Evolutionary conservation across 345 rosid species (phyloP).

Genomic region (Arabidopsis arenosa): DNA sequence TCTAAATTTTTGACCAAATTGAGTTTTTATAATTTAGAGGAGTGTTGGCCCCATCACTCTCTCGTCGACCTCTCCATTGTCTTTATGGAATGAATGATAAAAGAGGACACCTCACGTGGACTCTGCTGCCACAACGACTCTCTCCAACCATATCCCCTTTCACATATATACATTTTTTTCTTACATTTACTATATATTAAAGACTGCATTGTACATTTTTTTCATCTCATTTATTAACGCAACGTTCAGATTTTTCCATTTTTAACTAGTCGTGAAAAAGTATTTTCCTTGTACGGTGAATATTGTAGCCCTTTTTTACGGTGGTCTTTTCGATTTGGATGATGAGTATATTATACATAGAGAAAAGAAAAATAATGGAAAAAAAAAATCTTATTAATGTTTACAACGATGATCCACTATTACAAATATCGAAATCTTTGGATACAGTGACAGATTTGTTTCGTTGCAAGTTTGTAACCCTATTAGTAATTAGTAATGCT

Average conservation of each 20-base stretch:
- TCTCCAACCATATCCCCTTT: slow-evolving; percentile 68
- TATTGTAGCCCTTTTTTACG: slow-evolving; percentile 33
- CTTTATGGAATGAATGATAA: slow-evolving; percentile 98
- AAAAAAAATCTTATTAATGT: not conserved
- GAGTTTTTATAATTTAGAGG: slow-evolving; percentile 20
- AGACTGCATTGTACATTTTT: slow-evolving; percentile 6
- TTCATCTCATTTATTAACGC: slow-evolving; percentile 36
- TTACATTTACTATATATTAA: not conserved
- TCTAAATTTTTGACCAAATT: slow-evolving; percentile 53
- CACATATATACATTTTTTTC: not conserved
- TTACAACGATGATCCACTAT: not conserved
- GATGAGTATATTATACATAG: not conserved
- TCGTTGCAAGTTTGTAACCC: not conserved
- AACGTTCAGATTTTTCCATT: slow-evolving; percentile 44
- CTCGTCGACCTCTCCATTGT: slow-evolving; percentile 72
- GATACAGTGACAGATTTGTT: not conserved
- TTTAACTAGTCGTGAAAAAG: slow-evolving; percentile 41
- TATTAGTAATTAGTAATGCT: not conserved
- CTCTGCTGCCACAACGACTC: slow-evolving; percentile 89
- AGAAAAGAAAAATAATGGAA: not conserved
- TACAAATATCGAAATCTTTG: not conserved
- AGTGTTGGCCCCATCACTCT: slow-evolving; percentile 60
- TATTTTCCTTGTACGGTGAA: slow-evolving; percentile 42
- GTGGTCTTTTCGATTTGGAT: not conserved
- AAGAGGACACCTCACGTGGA: slow-evolving; percentile 99